These are phyloP conservation scores for Citrus unshiu DNA, from an alignment of 345 rosid genomes.

Conservation along the genomic window DNA sequence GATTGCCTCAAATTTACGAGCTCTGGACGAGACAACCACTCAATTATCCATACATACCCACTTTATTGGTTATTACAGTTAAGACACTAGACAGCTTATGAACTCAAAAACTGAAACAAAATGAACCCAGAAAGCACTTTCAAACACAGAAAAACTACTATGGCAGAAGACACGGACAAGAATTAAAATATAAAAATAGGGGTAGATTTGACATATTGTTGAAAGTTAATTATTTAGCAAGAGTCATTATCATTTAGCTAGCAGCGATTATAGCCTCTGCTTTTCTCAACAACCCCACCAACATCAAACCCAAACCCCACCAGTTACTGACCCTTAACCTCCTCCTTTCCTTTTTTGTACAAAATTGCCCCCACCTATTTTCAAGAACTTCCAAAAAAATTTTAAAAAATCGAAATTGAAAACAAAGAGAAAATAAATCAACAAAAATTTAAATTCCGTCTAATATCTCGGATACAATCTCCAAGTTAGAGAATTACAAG, in stretches of 20 bases:
- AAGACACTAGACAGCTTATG: background rate
- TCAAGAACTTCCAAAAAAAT: background rate
- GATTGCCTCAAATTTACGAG: too few species aligned
- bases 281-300: slow-evolving; percentile 40
- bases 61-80: background rate
- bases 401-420: too few species aligned
- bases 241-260: slow-evolving; percentile 20
- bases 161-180: background rate
- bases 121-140: background rate
- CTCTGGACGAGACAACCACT: too few species aligned
- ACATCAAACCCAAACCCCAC: slow-evolving; percentile 20
- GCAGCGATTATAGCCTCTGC: slow-evolving; percentile 17
- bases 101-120: background rate
- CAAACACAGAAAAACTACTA: too few species aligned
- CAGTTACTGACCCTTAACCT: slow-evolving; percentile 10
- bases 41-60: too few species aligned
- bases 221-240: background rate
- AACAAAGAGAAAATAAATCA: background rate
- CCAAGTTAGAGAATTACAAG: slow-evolving; percentile 15
- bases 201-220: background rate
- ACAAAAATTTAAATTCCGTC: slow-evolving; percentile 8
- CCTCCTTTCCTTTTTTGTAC: background rate
- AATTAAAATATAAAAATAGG: background rate
- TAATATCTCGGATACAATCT: slow-evolving; percentile 19
- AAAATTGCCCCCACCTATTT: background rate